phyloP scores from a whole-genome alignment of 768 basidiomycete genomes.

The Podaxis mareebaensis region DNA sequence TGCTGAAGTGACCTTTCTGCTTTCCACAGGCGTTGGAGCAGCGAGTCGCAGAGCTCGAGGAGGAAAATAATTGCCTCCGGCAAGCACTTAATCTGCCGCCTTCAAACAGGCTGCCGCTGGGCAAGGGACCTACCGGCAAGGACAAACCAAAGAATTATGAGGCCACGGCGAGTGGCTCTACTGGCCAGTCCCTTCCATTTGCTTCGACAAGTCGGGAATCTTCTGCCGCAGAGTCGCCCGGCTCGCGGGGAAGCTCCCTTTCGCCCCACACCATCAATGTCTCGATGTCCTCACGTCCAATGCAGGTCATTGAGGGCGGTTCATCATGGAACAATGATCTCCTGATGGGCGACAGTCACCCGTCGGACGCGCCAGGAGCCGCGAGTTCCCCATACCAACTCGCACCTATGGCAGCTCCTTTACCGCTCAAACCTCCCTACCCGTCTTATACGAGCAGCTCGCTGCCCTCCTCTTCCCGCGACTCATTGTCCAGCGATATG shows the following conservation, averaged over 20 bases:
- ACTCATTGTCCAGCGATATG: conserved; percentile 40
- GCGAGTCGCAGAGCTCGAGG: conserved; percentile 80
- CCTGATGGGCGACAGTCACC: conserved; percentile 47
- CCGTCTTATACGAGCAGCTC: conserved; percentile 38
- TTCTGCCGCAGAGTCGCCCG: conserved; percentile 44
- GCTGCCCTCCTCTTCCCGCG: conserved; percentile 43
- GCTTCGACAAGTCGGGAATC: conserved; percentile 41
- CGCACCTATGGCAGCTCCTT: conserved; percentile 44
- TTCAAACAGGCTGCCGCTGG: conserved; percentile 68
- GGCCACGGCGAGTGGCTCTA: background rate
- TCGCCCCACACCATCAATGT: conserved; percentile 61
- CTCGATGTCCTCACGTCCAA: conserved; percentile 43
- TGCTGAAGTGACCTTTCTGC: conserved; percentile 28
- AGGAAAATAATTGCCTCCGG: conserved; percentile 77
- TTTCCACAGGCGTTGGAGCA: conserved; percentile 70
- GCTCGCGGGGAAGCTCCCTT: conserved; percentile 58
- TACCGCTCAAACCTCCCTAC: conserved; percentile 50
- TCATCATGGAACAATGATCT: conserved; percentile 57
- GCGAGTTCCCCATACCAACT: conserved; percentile 48
- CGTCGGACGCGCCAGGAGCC: conserved; percentile 37
- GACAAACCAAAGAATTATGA: conserved; percentile 70
- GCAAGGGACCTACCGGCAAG: conserved; percentile 86
- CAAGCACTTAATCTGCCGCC: conserved; percentile 73
- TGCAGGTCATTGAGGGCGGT: conserved; percentile 48
- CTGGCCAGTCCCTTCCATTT: conserved; percentile 29